Evolutionary conservation across 2,329 filamentous ascomycete genomes (phyloP), one percentile per base, ranked within the genome.

Genomic region (Aspergillus nomiae): DNA sequence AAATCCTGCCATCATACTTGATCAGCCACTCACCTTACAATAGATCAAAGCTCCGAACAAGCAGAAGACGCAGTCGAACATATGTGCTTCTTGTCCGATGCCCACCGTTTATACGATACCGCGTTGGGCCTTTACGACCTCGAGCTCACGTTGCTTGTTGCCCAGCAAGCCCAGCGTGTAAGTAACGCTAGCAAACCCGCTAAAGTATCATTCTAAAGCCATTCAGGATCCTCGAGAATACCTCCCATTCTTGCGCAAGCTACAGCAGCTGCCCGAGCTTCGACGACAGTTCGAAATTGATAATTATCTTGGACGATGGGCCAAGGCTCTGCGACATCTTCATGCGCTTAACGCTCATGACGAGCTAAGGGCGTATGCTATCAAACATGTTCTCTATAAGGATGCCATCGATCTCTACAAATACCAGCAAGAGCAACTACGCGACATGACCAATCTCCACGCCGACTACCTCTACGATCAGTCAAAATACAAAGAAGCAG

Each of bases 11-110:
- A 45, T 11, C n/a, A 51, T 10, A 6, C 10, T 53, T 59, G 16
- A 41, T 28, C n/a, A 61, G 45, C 19, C 53, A 56, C 69, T 74
- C 57, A 73, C 50, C 41, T 19, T 14, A 26, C 45, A 77, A 46
- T 56, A 80, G 84, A 86, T 60, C 85, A 90, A 68, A 87, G 90
- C 56, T 82, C 87, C 48, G 85, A 88, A 58, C 84, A 94, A 68
- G 92, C 92, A 0, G 94, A 98, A 69, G 90, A 90, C 76, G 94
- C 94, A 0, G 90, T 97, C 26, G 93, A 97, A 74, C 95, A 99
- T 73, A 97, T 99, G 64, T 98, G 93, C 83, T 99, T 99, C 83
- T 85, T 99, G 48, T 92, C 94, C 0, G 95, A 99, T 77, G 90
- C 96, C 53, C 96, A 97, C 76, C 89, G 89, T 45, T 86, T 99